Percentiles rank a stretch among this genome's conserved stretches.
phyloP scores from a whole-genome alignment of 2,329 filamentous ascomycete species.

The Hirsutella minnesotensis region DNA sequence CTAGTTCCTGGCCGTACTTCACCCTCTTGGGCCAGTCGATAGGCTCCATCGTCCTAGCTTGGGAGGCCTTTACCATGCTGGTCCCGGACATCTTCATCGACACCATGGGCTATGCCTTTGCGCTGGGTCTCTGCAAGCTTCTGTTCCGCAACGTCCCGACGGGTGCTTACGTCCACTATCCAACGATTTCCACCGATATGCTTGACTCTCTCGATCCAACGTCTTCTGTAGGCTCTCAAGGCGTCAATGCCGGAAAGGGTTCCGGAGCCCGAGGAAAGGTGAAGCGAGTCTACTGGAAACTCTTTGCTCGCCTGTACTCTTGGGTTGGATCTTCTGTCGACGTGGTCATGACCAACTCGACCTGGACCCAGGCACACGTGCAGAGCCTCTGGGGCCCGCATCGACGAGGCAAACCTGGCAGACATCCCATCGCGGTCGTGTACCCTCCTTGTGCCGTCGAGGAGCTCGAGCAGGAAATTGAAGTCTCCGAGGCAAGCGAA shows the following conservation, averaged over 20 bases:
- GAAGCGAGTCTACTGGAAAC: constrained; percentile 77
- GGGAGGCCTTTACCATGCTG: constrained; percentile 85
- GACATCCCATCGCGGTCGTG: constrained; percentile 56
- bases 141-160: constrained; percentile 75
- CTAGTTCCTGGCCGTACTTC: constrained; percentile 81
- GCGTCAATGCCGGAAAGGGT: constrained; percentile 76
- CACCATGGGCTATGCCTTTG: constrained; percentile 96
- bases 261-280: constrained; percentile 54
- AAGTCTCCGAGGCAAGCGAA: constrained; percentile 59
- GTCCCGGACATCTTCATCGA: constrained; percentile 92
- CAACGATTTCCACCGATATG: constrained; percentile 98
- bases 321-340: constrained; percentile 75
- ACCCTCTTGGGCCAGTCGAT: constrained; percentile 90
- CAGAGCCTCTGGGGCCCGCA: constrained; percentile 63
- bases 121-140: constrained; percentile 68
- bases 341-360: constrained; percentile 94
- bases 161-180: constrained; percentile 92
- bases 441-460: constrained; percentile 89
- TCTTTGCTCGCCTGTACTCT: constrained; percentile 75
- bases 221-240: constrained; percentile 46
- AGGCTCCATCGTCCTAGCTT: constrained; percentile 76
- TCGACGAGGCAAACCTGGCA: constrained; percentile 29
- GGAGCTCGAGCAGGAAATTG: constrained; percentile 65
- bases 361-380: constrained; percentile 83
- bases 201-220: constrained; percentile 64